A percentile compares a stretch with the other conserved stretches of the same genome.
Evolutionary conservation across 192 early-diverging fungal species (phyloP).

Genomic region (Geranomyces michiganensis): DNA sequence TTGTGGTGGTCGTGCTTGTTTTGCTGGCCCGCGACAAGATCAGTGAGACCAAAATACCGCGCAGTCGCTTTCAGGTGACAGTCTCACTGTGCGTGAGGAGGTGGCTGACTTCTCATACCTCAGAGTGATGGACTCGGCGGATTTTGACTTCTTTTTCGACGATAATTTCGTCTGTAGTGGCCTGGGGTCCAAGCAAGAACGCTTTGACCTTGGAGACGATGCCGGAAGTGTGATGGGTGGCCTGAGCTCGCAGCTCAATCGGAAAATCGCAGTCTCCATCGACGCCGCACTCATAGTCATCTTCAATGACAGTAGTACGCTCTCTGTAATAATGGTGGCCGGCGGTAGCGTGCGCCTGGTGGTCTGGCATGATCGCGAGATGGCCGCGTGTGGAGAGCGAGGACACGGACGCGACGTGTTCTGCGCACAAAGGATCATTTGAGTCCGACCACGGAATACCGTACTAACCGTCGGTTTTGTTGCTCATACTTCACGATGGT

Average conservation of each 20-base stretch:
- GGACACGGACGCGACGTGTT: too few relatives aligned
- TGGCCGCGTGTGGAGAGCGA: too few relatives aligned
- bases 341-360: neutral
- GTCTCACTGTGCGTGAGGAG: neutral
- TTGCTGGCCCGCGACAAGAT: neutral
- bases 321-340: slow-evolving; percentile 8
- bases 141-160: slow-evolving; percentile 13
- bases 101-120: neutral
- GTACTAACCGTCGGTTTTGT: too few relatives aligned
- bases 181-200: slow-evolving; percentile 18
- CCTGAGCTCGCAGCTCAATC: neutral
- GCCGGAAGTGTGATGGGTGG: slow-evolving; percentile 8
- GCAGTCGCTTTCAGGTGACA: too few relatives aligned
- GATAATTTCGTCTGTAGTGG: neutral
- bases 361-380: neutral
- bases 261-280: neutral
- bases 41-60: too few relatives aligned
- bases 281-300: neutral
- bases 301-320: neutral
- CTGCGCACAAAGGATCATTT: too few relatives aligned
- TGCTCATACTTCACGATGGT: too few relatives aligned
- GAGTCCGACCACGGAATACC: too few relatives aligned
- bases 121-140: neutral
- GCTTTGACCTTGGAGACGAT: slow-evolving; percentile 23
- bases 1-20: neutral